Base-by-base conservation (phyloP, 1,139 yeast species). In the Dujonia santamariae region DNA sequence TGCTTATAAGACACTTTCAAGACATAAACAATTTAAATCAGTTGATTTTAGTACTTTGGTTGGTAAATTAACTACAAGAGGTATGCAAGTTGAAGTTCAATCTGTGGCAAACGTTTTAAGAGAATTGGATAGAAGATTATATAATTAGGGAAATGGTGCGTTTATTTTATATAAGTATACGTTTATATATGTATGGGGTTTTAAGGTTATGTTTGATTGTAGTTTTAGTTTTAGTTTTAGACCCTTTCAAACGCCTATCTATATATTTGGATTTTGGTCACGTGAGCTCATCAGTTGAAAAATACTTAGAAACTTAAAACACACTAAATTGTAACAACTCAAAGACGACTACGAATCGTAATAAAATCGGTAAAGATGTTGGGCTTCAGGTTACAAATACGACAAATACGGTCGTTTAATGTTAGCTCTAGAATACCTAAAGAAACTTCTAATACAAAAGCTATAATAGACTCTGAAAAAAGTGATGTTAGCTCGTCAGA, bases 51-150 rank as follows among this genome's bases (percentile, higher is more conserved):
- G 84, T 35, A 74, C 80, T 2, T 64, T 86, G 42, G 88, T 86
- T 4, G 86, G 86, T 7, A 78, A 82, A 48, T 67, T 86, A 44
- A 80, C 84, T 26, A 85, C 95, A 0, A 67, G 85, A 44, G 95
- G 95, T 2, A 84, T 85, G 85, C 87, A 83, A 49, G 95, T 86
- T 28, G 96, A 86, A 50, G 95, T 85, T 7, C 86, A 83, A 50
- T 78, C 86, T 41, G 94, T 86, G 22, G 95, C 92, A 19, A 83
- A 82, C 46, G 88, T 85, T 18, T 63, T 86, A 42, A 67, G 95
- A 28, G 92, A 85, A 50, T 67, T 86, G 46, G 95, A 86, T 54
- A 69, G 86, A 48, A 66, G 85, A 46, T 62, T 82, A 35, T 78
- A 78, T 45, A 70, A 70, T 50, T 73, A 48, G 30, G 20, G 30